Evolutionary conservation across 2,329 filamentous ascomycete species (phyloP), one percentile per base, ranked within the genome.

Genomic region (Xylariaceae sp.): DNA sequence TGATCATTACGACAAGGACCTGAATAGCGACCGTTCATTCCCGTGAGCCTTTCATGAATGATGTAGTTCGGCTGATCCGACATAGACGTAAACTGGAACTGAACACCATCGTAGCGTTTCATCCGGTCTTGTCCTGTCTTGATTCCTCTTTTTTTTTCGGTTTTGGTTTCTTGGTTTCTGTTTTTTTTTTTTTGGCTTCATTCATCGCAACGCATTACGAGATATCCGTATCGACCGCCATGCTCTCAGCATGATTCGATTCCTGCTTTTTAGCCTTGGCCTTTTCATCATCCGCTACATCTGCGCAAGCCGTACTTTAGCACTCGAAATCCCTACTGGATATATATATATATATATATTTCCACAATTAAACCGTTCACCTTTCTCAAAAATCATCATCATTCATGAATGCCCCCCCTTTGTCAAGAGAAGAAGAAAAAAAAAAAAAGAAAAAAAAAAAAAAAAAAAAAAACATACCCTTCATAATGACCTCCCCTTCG

Each of bases 401-500:
- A 19, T 19, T 19, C 19, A 19, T 19, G 19, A 19, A 19, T 19
- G 19, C 19, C 19, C 19, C 19, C 19, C 19, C 1, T 19, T 19
- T 19, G 19, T 19, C 19, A 19, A 19, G 41, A 29, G 26, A 19
- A 6, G 30, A 32, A 31, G 31, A 39, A 29, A 30, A 11, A 39
- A 40, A 26, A 9, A 27, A 5, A 30, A 4, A 6, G 3, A 34
- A 19, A 41, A 31, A 46, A 27, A 5, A 30, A 4, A 6, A 6
- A 34, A 19, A 41, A 31, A 46, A 32, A 5, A 31, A 31, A 37
- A 30, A 41, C 31, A 49, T 56, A 68, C 66, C 67, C 58, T 66
- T 68, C 67, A 69, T 70, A 59, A 63, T 65, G 31, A 68, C 65
- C 62, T 68, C 67, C 8, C 67, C 67, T n/a, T 65, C 66, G 0